Evolutionary conservation across 805 yeast genomes (phyloP).

Genomic region (Cyberlindnera maclurae): DNA sequence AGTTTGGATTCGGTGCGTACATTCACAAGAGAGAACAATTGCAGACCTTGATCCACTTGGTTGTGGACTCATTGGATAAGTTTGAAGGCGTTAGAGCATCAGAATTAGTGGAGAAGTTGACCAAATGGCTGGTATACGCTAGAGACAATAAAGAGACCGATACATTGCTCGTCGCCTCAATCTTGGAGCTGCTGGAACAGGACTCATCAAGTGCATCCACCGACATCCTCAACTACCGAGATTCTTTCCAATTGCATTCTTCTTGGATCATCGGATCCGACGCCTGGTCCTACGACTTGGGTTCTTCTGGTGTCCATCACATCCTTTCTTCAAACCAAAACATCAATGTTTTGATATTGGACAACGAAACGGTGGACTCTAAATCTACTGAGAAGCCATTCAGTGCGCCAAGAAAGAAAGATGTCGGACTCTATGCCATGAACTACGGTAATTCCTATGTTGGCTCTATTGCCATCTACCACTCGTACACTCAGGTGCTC

Average conservation of each 20-base stretch:
- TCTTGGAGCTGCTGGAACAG: constrained; percentile 31
- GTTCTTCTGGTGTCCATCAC: constrained; percentile 85
- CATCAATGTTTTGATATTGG: constrained; percentile 79
- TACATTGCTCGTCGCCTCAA: constrained; percentile 15
- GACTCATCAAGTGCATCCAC: constrained; percentile 37
- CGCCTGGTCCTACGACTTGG: constrained; percentile 91
- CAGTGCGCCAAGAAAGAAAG: constrained; percentile 65
- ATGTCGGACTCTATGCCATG: constrained; percentile 92
- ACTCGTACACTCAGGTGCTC: constrained; percentile 88
- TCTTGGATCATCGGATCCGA: constrained; percentile 92
- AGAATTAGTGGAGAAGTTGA: constrained; percentile 46
- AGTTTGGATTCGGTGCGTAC: constrained; percentile 78
- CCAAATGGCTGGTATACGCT: constrained; percentile 63
- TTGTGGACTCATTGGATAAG: constrained; percentile 26
- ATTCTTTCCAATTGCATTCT: constrained; percentile 40
- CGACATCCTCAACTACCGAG: constrained; percentile 39
- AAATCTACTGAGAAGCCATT: constrained; percentile 22
- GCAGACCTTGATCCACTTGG: constrained; percentile 22
- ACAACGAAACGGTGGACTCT: constrained; percentile 64
- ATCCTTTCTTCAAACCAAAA: constrained; percentile 69
- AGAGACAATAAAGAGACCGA: constrained; percentile 24
- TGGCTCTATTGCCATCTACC: constrained; percentile 89
- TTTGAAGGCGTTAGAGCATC: constrained; percentile 38
- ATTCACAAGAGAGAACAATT: constrained; percentile 50
- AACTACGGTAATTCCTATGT: constrained; percentile 84